Evolutionary conservation across 768 basidiomycete species (phyloP).

Genomic region (Suillus paluster): DNA sequence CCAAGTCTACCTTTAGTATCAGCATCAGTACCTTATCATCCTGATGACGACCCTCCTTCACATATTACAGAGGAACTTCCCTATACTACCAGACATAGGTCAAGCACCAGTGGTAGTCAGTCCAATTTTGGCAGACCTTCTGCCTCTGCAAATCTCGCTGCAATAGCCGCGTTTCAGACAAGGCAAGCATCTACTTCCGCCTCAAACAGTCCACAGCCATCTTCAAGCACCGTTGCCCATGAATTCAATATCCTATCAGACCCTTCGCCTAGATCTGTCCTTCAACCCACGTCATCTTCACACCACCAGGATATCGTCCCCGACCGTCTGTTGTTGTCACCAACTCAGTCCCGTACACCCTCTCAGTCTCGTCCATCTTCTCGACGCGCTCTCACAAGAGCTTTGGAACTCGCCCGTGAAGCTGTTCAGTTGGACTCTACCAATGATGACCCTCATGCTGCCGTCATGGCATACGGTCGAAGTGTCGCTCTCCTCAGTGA

Average conservation of each 20-base stretch:
- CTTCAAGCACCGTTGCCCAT: conserved; percentile 27
- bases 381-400: conserved; percentile 82
- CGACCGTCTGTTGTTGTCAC: conserved; percentile 49
- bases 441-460: conserved; percentile 87
- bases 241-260: conserved; percentile 58
- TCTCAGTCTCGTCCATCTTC: conserved; percentile 70
- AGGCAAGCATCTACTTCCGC: conserved; percentile 37
- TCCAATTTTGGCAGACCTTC: conserved; percentile 36
- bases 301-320: conserved; percentile 45
- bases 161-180: conserved; percentile 65
- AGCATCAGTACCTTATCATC: conserved; percentile 20
- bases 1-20: conserved; percentile 59
- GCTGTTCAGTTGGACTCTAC: conserved; percentile 88
- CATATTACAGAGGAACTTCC: conserved; percentile 34
- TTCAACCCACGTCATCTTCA: conserved; percentile 35
- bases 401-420: conserved; percentile 86
- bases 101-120: conserved; percentile 42
- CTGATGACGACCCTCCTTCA: conserved; percentile 24
- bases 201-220: conserved; percentile 32
- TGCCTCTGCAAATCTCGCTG: conserved; percentile 55
- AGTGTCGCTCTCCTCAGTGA: conserved; percentile 87
- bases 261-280: conserved; percentile 57
- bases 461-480: conserved; percentile 86
- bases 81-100: conserved; percentile 35
- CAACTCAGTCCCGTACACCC: conserved; percentile 44